Evolutionary conservation across 2,329 filamentous ascomycete genomes (phyloP).

Genomic region (Endothia cerciana): DNA sequence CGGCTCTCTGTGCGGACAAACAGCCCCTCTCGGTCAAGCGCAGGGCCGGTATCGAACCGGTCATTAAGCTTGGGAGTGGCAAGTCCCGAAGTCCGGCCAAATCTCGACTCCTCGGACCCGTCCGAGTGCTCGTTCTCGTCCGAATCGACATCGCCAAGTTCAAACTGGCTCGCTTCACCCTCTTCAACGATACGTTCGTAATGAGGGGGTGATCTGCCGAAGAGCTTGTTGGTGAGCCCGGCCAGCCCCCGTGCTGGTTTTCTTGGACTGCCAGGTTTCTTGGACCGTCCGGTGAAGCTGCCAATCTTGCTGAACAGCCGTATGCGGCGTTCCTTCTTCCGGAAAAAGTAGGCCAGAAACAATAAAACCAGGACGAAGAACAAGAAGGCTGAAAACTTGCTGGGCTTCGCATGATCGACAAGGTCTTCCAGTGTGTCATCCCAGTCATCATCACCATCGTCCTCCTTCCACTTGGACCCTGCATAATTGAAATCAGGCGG

Average conservation of each 20-base stretch:
- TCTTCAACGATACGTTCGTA: conserved; percentile 90
- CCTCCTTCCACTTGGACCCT: conserved; percentile 56
- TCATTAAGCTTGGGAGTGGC: conserved; percentile 67
- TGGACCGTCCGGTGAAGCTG: conserved; percentile 44
- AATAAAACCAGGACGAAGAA: conserved; percentile 76
- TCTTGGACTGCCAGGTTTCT: conserved; percentile 50
- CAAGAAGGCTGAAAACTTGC: conserved; percentile 73
- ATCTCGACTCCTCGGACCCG: conserved; percentile 57
- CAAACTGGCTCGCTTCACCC: conserved; percentile 74
- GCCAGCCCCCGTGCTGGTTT: conserved; percentile 53
- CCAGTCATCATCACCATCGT: conserved; percentile 58
- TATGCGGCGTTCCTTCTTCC: conserved; percentile 76
- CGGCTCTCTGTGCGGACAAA: conserved; percentile 84
- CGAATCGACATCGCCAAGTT: conserved; percentile 70
- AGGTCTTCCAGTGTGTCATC: conserved; percentile 58
- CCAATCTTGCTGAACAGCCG: conserved; percentile 60
- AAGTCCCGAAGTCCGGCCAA: conserved; percentile 67
- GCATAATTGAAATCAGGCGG: conserved; percentile 85
- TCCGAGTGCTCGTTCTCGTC: conserved; percentile 69
- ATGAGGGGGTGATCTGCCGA: conserved; percentile 58
- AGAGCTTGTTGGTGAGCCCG: conserved; percentile 63
- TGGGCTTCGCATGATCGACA: conserved; percentile 67
- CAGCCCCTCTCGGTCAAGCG: conserved; percentile 71
- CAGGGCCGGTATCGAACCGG: conserved; percentile 53
- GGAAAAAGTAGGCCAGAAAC: conserved; percentile 72